Percentiles rank a stretch among this genome's conserved stretches.
These are phyloP conservation scores for Ogataea thermomethanolica DNA, from an alignment of 805 yeast genomes.

Conservation along the genomic window DNA sequence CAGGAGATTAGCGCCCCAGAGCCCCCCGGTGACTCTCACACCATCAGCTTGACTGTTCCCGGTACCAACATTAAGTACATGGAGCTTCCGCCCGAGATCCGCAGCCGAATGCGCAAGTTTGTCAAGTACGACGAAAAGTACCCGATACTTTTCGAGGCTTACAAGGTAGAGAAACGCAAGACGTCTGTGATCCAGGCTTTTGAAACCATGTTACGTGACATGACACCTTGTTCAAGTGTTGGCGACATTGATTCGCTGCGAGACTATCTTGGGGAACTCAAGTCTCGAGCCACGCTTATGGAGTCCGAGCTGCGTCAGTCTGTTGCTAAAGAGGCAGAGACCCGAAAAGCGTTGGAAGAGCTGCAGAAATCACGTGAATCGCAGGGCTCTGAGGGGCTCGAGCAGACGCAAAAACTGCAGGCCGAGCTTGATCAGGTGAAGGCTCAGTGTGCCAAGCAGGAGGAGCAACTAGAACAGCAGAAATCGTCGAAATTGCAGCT, in stretches of 20 bases:
- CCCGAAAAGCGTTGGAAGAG: constrained; percentile 13
- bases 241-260: constrained; percentile 67
- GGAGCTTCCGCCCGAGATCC: constrained; percentile 55
- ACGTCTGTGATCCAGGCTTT: constrained; percentile 55
- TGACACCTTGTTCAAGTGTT: constrained; percentile 76
- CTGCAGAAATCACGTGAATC: background rate
- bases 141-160: constrained; percentile 80
- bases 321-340: constrained; percentile 22
- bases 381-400: too few relatives aligned
- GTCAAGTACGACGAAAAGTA: constrained; percentile 87
- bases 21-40: constrained; percentile 1
- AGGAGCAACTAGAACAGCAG: too few relatives aligned
- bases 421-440: background rate
- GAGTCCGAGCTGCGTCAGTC: constrained; percentile 61
- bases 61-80: constrained; percentile 33
- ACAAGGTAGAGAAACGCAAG: constrained; percentile 72
- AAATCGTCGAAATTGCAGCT: background rate
- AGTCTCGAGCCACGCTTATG: constrained; percentile 56
- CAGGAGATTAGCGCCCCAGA: constrained; percentile 29
- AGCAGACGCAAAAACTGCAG: background rate
- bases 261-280: constrained; percentile 64
- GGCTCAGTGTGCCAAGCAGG: too few relatives aligned
- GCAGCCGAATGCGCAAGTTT: constrained; percentile 66
- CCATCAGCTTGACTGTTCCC: constrained; percentile 14
- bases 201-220: constrained; percentile 69